These are phyloP conservation scores for Pezicula carpinea DNA, from an alignment of 2,329 filamentous ascomycete species.

Conservation along the genomic window DNA sequence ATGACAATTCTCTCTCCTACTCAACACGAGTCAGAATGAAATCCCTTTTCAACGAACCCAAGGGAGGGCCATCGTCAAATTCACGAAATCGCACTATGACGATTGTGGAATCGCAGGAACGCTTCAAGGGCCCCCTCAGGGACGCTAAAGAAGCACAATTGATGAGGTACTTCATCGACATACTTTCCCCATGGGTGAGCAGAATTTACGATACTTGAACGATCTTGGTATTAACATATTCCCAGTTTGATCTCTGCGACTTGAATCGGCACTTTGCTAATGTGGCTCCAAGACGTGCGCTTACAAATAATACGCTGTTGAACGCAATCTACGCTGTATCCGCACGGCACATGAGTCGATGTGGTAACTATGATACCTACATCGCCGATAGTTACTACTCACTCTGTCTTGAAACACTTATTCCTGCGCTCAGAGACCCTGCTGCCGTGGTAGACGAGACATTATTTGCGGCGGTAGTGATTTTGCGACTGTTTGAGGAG, in stretches of 20 bases:
- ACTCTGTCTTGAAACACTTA: constrained; percentile 46
- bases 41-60: too few relatives aligned
- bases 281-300: constrained; percentile 48
- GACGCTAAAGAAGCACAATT: too few relatives aligned
- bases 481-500: constrained; percentile 53
- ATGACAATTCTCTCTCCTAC: too few relatives aligned
- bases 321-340: constrained; percentile 54
- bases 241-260: constrained; percentile 21
- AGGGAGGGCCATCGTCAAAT: too few relatives aligned
- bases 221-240: too few relatives aligned
- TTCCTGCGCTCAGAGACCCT: constrained; percentile 39
- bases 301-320: constrained; percentile 44
- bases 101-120: too few relatives aligned
- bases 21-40: too few relatives aligned
- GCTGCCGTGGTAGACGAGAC: constrained; percentile 42
- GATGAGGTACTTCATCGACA: too few relatives aligned
- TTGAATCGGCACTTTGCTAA: constrained; percentile 43
- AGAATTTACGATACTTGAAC: too few relatives aligned
- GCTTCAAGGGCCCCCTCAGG: too few relatives aligned
- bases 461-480: constrained; percentile 50
- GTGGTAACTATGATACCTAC: constrained; percentile 41
- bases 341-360: constrained; percentile 48
- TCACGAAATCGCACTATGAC: too few relatives aligned
- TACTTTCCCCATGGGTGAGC: too few relatives aligned
- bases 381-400: constrained; percentile 49